Conservation (phyloP, 1,139 yeast species). For the Lodderomyces orthopsilosis region DNA sequence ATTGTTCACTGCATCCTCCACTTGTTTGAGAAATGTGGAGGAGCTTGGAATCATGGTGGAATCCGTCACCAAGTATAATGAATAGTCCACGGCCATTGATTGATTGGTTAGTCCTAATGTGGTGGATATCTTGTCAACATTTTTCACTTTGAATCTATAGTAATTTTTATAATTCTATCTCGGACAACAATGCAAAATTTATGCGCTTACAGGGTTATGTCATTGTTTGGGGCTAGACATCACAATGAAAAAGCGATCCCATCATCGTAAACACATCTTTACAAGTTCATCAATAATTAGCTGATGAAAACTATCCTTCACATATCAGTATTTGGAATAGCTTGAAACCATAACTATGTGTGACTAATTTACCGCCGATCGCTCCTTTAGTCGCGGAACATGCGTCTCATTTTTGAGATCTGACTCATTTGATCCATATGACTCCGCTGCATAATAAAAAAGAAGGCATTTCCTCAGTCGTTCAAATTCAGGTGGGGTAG, state of each 20-base stretch:
- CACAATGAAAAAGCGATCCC: no score
- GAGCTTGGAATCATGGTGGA: conserved; percentile 70
- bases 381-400: background rate
- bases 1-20: conserved; percentile 57
- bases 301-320: no score
- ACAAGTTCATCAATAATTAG: no score
- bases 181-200: background rate
- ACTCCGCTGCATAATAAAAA: background rate
- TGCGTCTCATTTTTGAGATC: background rate
- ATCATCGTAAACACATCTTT: no score
- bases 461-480: background rate
- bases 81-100: background rate
- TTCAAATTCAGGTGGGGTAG: no score
- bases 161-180: no score
- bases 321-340: no score
- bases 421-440: background rate
- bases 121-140: background rate
- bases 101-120: background rate
- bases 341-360: background rate
- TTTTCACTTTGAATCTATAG: background rate
- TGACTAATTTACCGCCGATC: background rate
- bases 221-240: no score
- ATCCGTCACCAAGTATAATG: conserved; percentile 71
- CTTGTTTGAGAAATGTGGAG: conserved; percentile 57
- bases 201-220: conserved; percentile 8